A percentile compares a stretch with the other conserved stretches of the same genome.
phyloP scores from a whole-genome alignment of 2,329 filamentous ascomycete species.

The Didymosphaeria variabile region DNA sequence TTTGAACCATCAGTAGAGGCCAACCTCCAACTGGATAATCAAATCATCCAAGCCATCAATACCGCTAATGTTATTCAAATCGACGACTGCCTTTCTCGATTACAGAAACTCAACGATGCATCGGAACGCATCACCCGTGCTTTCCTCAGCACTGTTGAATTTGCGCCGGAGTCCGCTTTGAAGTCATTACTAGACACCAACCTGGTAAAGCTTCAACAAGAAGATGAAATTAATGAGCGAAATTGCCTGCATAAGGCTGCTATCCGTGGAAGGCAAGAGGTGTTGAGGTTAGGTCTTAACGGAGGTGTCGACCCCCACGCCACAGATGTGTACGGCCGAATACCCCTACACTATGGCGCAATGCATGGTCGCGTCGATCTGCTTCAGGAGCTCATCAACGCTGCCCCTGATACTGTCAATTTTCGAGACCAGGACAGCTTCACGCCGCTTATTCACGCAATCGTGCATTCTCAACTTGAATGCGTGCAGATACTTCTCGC shows the following conservation, averaged over 20 bases:
- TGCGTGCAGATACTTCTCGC: conserved; percentile 82
- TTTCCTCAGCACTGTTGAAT: conserved; percentile 88
- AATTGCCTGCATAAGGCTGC: conserved; percentile 97
- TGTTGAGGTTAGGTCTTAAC: conserved; percentile 78
- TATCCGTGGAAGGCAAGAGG: conserved; percentile 85
- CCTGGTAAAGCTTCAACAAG: conserved; percentile 87
- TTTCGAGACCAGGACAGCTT: conserved; percentile 96
- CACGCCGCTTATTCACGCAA: conserved; percentile 92
- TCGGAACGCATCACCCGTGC: conserved; percentile 85
- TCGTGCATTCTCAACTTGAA: conserved; percentile 83
- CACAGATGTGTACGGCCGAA: conserved; percentile 91
- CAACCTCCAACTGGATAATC: conserved; percentile 87
- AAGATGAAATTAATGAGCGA: conserved; percentile 97
- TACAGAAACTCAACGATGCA: conserved; percentile 68
- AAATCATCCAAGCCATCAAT: conserved; percentile 87
- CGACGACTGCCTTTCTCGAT: conserved; percentile 79
- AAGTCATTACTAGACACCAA: conserved; percentile 80
- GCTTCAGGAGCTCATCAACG: conserved; percentile 75
- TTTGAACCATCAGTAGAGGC: conserved; percentile 63
- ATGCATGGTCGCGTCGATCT: conserved; percentile 91
- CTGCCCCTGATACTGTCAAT: conserved; percentile 79
- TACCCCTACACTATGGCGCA: conserved; percentile 94
- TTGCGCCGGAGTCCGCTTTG: conserved; percentile 80
- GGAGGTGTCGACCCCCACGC: conserved; percentile 79
- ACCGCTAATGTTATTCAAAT: conserved; percentile 80